phyloP scores from a whole-genome alignment of 768 basidiomycete genomes.

The Termitomyces heimii region DNA sequence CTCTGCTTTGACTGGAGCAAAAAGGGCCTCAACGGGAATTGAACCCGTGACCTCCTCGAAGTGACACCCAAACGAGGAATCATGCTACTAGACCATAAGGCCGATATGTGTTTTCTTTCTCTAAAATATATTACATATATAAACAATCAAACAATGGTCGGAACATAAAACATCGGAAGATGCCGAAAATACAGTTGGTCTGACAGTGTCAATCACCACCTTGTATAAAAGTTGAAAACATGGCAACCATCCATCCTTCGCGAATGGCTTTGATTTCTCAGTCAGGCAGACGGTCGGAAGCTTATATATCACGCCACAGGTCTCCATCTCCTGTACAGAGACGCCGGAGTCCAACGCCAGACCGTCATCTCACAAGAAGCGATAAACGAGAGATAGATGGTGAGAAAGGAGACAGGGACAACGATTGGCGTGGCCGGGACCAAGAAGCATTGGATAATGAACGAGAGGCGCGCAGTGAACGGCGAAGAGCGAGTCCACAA shows the following conservation, averaged over 20 bases:
- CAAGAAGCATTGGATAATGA: constrained; percentile 5
- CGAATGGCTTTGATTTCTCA: constrained; percentile 12
- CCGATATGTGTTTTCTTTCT: not conserved
- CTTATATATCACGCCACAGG: constrained; percentile 9
- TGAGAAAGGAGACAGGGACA: constrained; percentile 14
- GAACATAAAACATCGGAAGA: not conserved
- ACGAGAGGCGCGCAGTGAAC: constrained; percentile 5
- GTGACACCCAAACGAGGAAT: constrained; percentile 11
- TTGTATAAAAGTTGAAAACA: not conserved
- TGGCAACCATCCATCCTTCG: constrained; percentile 15
- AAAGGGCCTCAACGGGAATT: constrained; percentile 11
- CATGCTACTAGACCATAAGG: constrained; percentile 13
- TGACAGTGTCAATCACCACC: not conserved
- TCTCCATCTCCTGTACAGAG: constrained; percentile 40
- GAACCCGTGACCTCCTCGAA: constrained; percentile 12
- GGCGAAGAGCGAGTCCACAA: constrained; percentile 46
- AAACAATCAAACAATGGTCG: not conserved
- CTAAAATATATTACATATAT: too few species aligned
- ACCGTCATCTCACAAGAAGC: constrained; percentile 23
- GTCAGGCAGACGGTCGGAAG: constrained; percentile 4
- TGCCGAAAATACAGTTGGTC: not conserved
- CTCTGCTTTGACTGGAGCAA: not conserved
- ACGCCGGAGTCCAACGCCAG: constrained; percentile 25
- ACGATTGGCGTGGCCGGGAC: constrained; percentile 18
- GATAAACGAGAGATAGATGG: constrained; percentile 18